These are phyloP conservation scores for Mariannaea sp. DNA, from an alignment of 2,329 filamentous ascomycete species.

Conservation along the genomic window DNA sequence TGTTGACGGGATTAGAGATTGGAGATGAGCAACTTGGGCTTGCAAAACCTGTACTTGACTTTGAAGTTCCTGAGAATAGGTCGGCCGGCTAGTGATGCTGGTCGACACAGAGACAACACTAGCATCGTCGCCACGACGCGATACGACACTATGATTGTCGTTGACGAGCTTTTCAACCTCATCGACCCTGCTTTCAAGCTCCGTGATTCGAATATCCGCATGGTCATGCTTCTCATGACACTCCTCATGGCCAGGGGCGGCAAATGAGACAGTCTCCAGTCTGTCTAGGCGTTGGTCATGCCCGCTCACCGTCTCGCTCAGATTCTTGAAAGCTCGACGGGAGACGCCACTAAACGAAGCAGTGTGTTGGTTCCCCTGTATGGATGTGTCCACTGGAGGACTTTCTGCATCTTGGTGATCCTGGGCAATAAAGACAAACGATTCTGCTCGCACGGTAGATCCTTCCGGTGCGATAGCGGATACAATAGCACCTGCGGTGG, in stretches of 20 bases:
- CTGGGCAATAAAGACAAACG: constrained; percentile 34
- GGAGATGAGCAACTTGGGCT: constrained; percentile 59
- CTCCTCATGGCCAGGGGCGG: constrained; percentile 68
- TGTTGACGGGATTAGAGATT: constrained; percentile 65
- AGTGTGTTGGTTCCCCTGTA: constrained; percentile 38
- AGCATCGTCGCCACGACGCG: constrained; percentile 48
- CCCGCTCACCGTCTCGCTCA: constrained; percentile 59
- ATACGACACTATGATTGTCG: constrained; percentile 51
- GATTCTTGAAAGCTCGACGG: constrained; percentile 48
- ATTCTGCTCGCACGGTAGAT: constrained; percentile 25
- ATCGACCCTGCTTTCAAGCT: constrained; percentile 68
- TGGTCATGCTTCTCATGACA: constrained; percentile 70
- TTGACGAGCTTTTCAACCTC: constrained; percentile 61
- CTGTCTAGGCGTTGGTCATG: constrained; percentile 69
- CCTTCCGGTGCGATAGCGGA: constrained; percentile 23
- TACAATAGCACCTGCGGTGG: constrained; percentile 7
- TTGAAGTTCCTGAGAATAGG: constrained; percentile 52
- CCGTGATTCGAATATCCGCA: constrained; percentile 68
- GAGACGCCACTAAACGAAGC: constrained; percentile 32
- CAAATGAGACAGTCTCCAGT: constrained; percentile 73
- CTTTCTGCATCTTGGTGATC: constrained; percentile 27
- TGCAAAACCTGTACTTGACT: constrained; percentile 56
- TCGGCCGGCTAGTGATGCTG: constrained; percentile 46
- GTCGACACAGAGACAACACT: constrained; percentile 55
- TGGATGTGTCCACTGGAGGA: constrained; percentile 29